Percentiles rank a stretch among this genome's conserved stretches.
These are phyloP conservation scores for Pseudogymnoascus sp. DNA, from an alignment of 2,329 filamentous ascomycete genomes.

Conservation along the genomic window DNA sequence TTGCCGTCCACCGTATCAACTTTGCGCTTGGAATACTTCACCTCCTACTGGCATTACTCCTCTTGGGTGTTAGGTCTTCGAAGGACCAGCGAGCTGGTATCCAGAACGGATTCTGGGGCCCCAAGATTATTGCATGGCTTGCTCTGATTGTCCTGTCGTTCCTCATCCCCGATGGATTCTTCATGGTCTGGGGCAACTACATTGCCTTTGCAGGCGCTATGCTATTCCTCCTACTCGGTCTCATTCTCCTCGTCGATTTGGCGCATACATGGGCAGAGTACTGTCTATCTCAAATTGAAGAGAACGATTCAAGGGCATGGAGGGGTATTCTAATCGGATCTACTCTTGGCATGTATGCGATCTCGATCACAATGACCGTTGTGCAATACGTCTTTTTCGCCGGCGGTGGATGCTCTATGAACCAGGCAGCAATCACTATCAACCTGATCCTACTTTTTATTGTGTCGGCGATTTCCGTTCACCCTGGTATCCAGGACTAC, in stretches of 20 bases:
- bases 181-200: constrained; percentile 93
- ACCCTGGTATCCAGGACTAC: constrained; percentile 81
- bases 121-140: constrained; percentile 87
- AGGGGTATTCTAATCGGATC: constrained; percentile 82
- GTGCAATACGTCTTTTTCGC: constrained; percentile 98
- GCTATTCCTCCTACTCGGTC: constrained; percentile 84
- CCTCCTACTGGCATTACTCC: constrained; percentile 71
- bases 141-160: constrained; percentile 84
- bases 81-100: constrained; percentile 80
- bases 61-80: constrained; percentile 80
- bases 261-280: constrained; percentile 97
- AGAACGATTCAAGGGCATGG: constrained; percentile 78
- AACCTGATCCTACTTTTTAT: constrained; percentile 79
- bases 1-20: constrained; percentile 95
- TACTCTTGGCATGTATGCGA: constrained; percentile 87
- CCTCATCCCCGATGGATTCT: constrained; percentile 91
- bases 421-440: constrained; percentile 90
- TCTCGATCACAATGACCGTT: constrained; percentile 86
- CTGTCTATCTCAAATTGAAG: constrained; percentile 88
- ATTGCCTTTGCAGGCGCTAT: constrained; percentile 82
- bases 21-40: constrained; percentile 95
- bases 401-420: constrained; percentile 75
- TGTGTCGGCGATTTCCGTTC: constrained; percentile 78
- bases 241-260: constrained; percentile 88
- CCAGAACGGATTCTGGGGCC: constrained; percentile 99